Conservation (phyloP, 345 rosid species). For the Linum tenue region DNA sequence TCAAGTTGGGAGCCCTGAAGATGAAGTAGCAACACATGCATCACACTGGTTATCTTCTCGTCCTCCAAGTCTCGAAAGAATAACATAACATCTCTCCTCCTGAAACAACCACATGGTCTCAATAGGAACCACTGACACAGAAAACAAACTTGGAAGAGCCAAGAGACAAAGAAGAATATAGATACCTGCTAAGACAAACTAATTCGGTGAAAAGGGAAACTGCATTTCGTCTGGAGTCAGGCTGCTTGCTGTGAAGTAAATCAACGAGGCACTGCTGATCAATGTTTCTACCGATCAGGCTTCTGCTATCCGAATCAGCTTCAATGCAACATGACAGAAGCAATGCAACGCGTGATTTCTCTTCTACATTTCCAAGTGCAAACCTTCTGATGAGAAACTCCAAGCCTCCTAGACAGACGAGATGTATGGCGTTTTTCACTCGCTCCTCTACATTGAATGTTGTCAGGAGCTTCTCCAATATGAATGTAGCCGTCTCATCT, state of each 20-base stretch:
- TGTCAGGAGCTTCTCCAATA: constrained; percentile 39
- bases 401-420: constrained; percentile 43
- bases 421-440: constrained; percentile 31
- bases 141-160: not conserved
- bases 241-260: constrained; percentile 35
- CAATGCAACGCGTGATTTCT: constrained; percentile 26
- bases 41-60: constrained; percentile 33
- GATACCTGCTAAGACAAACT: constrained; percentile 45
- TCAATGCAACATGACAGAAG: constrained; percentile 40
- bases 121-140: too few species aligned
- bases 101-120: constrained; percentile 5
- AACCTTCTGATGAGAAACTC: constrained; percentile 36
- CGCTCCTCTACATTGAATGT: constrained; percentile 26
- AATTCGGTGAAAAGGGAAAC: constrained; percentile 36
- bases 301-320: constrained; percentile 43
- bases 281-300: constrained; percentile 27
- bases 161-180: not conserved
- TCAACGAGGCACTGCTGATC: constrained; percentile 31
- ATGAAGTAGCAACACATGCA: constrained; percentile 37
- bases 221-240: constrained; percentile 29
- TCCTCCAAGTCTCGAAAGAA: constrained; percentile 25
- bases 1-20: constrained; percentile 32
- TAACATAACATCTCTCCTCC: constrained; percentile 32
- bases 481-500: constrained; percentile 24
- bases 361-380: constrained; percentile 26